Evolutionary conservation across 495 filamentous ascomycete species (phyloP), one percentile per base, ranked within the genome.

Genomic region (Achaetomiella virescens): DNA sequence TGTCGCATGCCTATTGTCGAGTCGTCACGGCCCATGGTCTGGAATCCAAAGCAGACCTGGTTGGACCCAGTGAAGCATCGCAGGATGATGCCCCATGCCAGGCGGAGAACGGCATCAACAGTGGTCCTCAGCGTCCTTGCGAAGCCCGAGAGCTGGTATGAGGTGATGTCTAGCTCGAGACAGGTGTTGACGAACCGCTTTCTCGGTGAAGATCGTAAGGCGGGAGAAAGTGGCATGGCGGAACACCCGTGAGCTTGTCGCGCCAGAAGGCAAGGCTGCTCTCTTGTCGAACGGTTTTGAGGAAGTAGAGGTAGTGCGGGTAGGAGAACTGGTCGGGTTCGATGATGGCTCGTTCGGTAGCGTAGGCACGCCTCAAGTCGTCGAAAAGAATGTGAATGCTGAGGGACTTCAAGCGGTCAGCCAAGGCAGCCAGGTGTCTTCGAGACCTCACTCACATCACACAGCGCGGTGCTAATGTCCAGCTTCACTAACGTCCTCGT

Each of bases 61-160:
- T 71, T 64, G 8, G 57, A 65, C 6, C 74, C 71, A 0, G 70
- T 68, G 44, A 72, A 78, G 44, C 67, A 71, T n/a, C 74, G 67
- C 9, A 78, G 57, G 8, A 77, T 49, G 22, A 78, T 63, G 4
- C 63, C 68, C 75, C 75, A 78, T 1, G 75, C 75, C n/a, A 76
- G 68, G n/a, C 68, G 68, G n/a, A 78, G 62, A 25, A 78, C 50
- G 2, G 68, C 61, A 4, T 66, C 72, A 18, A 64, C 55, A 0
- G 66, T 62, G 0, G 71, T 66, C 14, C 65, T 63, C 36, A 72
- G 62, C 4, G 63, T 62, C 2, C 62, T 59, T 10, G 70, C 60
- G 22, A 78, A 76, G 6, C 59, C 54, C 2, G 68, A 65, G 0
- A 78, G 55, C 1, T 65, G 66, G 44, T 70, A 63, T 14, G 55